phyloP scores from a whole-genome alignment of 768 basidiomycete genomes.

The Artomyces pyxidatus region DNA sequence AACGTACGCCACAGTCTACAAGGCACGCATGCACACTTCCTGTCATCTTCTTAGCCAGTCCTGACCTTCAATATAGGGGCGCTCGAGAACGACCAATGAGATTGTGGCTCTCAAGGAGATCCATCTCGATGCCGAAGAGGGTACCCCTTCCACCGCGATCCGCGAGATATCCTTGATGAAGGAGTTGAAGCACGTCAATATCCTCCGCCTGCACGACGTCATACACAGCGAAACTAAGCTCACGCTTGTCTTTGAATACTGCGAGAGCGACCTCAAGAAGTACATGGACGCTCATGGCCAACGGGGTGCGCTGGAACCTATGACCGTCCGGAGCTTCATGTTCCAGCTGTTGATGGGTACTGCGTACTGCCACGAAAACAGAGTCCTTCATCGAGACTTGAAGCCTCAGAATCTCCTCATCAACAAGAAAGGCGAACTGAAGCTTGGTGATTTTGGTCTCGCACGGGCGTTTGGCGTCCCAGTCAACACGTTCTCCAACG shows the following conservation, averaged over 20 bases:
- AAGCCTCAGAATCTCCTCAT: conserved; percentile 98
- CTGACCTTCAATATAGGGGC: conserved; percentile 69
- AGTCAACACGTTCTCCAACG: conserved; percentile 98
- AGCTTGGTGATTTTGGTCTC: conserved; percentile 95
- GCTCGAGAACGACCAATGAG: conserved; percentile 93
- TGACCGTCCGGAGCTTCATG: conserved; percentile 92
- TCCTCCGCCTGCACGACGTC: conserved; percentile 96
- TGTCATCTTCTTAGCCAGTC: neutral
- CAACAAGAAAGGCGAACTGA: conserved; percentile 94
- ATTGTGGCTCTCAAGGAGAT: conserved; percentile 99
- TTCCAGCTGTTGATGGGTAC: conserved; percentile 95
- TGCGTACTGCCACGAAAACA: conserved; percentile 97
- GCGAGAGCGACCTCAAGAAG: conserved; percentile 96
- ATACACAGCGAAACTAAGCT: conserved; percentile 98
- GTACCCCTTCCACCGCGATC: conserved; percentile 97
- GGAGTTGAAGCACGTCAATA: conserved; percentile 97
- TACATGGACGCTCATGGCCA: conserved; percentile 99
- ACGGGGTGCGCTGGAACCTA: conserved; percentile 84
- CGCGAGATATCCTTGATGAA: conserved; percentile 99
- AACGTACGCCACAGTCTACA: conserved; percentile 95
- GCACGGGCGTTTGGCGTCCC: conserved; percentile 98
- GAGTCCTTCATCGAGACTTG: conserved; percentile 94
- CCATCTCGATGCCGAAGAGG: conserved; percentile 98
- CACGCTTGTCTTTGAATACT: conserved; percentile 96
- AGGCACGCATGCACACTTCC: conserved; percentile 50